A percentile compares a stretch with the other conserved stretches of the same genome.
Evolutionary conservation across 176 grass and related monocot species (phyloP).

Genomic region (Ensete ventricosum): DNA sequence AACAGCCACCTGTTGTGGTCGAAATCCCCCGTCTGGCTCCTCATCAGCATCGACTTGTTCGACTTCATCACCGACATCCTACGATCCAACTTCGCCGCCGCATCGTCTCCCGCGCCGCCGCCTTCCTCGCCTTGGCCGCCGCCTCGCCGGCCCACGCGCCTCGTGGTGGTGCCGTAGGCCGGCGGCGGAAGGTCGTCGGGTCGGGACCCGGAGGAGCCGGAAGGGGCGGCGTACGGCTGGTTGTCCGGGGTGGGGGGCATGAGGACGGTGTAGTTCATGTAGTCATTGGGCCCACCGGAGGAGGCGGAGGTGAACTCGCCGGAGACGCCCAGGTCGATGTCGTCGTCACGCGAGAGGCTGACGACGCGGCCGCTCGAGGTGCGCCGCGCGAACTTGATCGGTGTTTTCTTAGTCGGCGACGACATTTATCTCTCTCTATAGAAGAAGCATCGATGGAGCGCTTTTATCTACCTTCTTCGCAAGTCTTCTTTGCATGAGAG

Average conservation of each 20-base stretch:
- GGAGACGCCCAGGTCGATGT: constrained; percentile 16
- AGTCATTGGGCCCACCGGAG: constrained; percentile 36
- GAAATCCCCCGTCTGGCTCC: constrained; percentile 61
- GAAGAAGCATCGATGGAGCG: not conserved
- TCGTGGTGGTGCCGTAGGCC: constrained; percentile 10
- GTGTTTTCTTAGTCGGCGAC: constrained; percentile 6
- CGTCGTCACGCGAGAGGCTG: constrained; percentile 37
- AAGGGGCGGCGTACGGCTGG: constrained; percentile 33
- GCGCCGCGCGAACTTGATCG: constrained; percentile 30
- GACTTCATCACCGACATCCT: constrained; percentile 23
- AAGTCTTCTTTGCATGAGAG: too few relatives aligned
- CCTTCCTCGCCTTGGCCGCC: constrained; percentile 22
- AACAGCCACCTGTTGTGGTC: constrained; percentile 91
- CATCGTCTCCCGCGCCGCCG: constrained; percentile 9
- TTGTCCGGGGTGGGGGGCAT: constrained; percentile 91
- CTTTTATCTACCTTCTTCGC: too few relatives aligned
- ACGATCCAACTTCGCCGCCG: constrained; percentile 37
- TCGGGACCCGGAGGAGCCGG: constrained; percentile 11
- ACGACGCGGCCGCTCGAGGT: constrained; percentile 38
- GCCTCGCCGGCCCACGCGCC: constrained; percentile 27
- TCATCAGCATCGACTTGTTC: constrained; percentile 26
- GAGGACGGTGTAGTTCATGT: constrained; percentile 66
- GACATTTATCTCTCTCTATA: not conserved
- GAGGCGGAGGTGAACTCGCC: constrained; percentile 28
- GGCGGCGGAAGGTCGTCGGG: constrained; percentile 27